Base-by-base conservation (phyloP, 2,329 filamentous ascomycete genomes). In the Xylariaceae sp. region DNA sequence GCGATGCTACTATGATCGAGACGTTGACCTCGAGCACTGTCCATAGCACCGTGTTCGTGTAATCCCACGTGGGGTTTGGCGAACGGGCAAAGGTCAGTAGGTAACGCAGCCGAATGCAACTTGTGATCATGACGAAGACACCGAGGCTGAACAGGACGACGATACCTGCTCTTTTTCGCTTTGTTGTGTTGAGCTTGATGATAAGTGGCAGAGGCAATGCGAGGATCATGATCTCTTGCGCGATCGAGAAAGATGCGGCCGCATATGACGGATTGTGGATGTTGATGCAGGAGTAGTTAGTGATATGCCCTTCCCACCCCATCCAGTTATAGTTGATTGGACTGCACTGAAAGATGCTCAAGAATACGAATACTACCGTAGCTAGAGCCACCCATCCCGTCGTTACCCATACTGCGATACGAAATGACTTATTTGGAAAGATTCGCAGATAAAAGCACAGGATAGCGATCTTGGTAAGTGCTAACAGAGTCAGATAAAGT, bases 21-120 rank as follows among this genome's bases (percentile, higher is more conserved):
- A 73, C 67, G 1, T 74, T 69, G 4, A 76, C 65, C 60, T 78
- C 76, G 21, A 77, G 59, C 2, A 73, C 74, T 2, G 72, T 73
- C 75, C 75, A 78, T 40, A 77, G 65, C n/a, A 76, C 54, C 5
- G 67, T 64, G 53, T 75, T 68, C 7, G 71, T 71, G 33, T 58
- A 58, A 32, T 60, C 57, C 59, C 59, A 58, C 16, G 53, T 61
- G 8, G 57, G 72, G 39, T 76, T 74, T 9, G 60, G 52, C n/a
- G 67, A 71, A 9, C 60, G 56, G 11, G 67, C 69, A 51, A 72
- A 72, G 3, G 55, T 18, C 42, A 71, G 58, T 23, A 75, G 58
- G 44, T 71, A 72, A 35, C 65, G 65, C 18, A 77, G 64, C 1
- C 73, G 66, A 18, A 71, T 55, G 50, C 70, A 70, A 52, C 70